These are phyloP conservation scores for Zymoseptoria passerinii DNA, from an alignment of 2,329 filamentous ascomycete species.

Conservation along the genomic window DNA sequence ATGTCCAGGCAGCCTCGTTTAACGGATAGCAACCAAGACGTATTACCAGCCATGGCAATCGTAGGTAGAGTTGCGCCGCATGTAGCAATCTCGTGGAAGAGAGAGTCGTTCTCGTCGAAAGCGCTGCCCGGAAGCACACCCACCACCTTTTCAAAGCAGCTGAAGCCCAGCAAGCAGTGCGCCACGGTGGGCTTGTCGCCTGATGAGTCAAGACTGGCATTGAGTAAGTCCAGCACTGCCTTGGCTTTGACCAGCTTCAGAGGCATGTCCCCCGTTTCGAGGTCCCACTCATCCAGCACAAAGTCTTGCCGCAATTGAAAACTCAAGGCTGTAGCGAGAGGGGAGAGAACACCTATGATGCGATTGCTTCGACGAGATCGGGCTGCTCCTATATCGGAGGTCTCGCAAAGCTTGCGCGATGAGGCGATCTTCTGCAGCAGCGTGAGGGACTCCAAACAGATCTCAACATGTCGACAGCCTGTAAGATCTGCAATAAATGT, in stretches of 20 bases:
- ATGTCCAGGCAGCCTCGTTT: slow-evolving; percentile 48
- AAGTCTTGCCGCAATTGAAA: slow-evolving; percentile 77
- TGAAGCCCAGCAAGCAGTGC: slow-evolving; percentile 84
- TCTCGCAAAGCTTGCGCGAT: slow-evolving; percentile 69
- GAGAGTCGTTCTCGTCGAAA: slow-evolving; percentile 62
- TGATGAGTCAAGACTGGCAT: slow-evolving; percentile 66
- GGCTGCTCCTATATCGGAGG: slow-evolving; percentile 54
- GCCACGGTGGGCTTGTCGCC: slow-evolving; percentile 77
- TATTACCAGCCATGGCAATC: slow-evolving; percentile 32
- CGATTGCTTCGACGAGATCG: slow-evolving; percentile 26
- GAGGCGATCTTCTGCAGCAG: slow-evolving; percentile 80
- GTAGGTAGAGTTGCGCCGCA: slow-evolving; percentile 47
- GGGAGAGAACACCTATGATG: slow-evolving; percentile 22
- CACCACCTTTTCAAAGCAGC: slow-evolving; percentile 61
- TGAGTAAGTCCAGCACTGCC: slow-evolving; percentile 77
- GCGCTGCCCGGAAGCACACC: slow-evolving; percentile 59
- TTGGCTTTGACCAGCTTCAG: slow-evolving; percentile 69
- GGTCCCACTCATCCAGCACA: slow-evolving; percentile 73
- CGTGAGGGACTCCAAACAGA: slow-evolving; percentile 72
- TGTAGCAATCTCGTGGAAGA: slow-evolving; percentile 71
- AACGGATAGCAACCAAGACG: slow-evolving; percentile 36
- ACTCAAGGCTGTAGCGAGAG: slow-evolving; percentile 53
- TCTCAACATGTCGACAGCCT: slow-evolving; percentile 69
- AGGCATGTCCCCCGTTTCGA: slow-evolving; percentile 61
- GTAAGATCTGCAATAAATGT: slow-evolving; percentile 81